A percentile compares a stretch with the other conserved stretches of the same genome.
Conservation (phyloP, 2,329 filamentous ascomycete genomes). For the Aureobasidium sp. region DNA sequence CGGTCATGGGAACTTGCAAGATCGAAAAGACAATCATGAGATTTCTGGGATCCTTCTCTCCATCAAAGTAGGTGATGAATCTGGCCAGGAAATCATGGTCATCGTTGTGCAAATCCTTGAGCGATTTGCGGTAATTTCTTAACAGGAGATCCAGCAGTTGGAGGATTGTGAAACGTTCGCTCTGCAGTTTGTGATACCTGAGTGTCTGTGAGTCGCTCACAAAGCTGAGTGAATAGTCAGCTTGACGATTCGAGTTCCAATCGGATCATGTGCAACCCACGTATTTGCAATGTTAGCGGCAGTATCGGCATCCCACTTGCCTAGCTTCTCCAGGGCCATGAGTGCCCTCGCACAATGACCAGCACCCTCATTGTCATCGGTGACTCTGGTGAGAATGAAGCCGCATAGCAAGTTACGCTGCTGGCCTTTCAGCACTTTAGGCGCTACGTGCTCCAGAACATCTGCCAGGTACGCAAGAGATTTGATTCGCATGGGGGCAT, state of each 20-base stretch:
- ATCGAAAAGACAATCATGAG: constrained; percentile 65
- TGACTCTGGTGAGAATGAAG: constrained; percentile 58
- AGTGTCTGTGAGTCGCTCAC: constrained; percentile 50
- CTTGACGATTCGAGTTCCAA: neutral
- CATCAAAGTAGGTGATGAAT: constrained; percentile 58
- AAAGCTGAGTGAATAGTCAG: constrained; percentile 36
- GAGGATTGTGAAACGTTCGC: constrained; percentile 53
- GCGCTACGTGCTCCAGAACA: constrained; percentile 44
- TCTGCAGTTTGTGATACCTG: constrained; percentile 55
- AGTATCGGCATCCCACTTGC: constrained; percentile 53
- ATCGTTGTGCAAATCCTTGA: constrained; percentile 49
- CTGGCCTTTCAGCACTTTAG: constrained; percentile 52
- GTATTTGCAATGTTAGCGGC: constrained; percentile 48
- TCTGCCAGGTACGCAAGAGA: constrained; percentile 47
- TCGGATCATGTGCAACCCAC: constrained; percentile 27
- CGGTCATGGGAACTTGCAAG: constrained; percentile 58
- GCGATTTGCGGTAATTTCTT: constrained; percentile 52
- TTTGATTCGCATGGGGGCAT: constrained; percentile 53
- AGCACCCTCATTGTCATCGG: constrained; percentile 47
- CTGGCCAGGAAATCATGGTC: constrained; percentile 51
- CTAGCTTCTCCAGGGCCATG: constrained; percentile 51
- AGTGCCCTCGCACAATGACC: constrained; percentile 54
- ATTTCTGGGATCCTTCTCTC: constrained; percentile 63
- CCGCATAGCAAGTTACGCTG: constrained; percentile 54
- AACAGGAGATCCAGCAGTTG: constrained; percentile 56